phyloP scores from a whole-genome alignment of 768 basidiomycete species.

The Mycena rebaudengoi region DNA sequence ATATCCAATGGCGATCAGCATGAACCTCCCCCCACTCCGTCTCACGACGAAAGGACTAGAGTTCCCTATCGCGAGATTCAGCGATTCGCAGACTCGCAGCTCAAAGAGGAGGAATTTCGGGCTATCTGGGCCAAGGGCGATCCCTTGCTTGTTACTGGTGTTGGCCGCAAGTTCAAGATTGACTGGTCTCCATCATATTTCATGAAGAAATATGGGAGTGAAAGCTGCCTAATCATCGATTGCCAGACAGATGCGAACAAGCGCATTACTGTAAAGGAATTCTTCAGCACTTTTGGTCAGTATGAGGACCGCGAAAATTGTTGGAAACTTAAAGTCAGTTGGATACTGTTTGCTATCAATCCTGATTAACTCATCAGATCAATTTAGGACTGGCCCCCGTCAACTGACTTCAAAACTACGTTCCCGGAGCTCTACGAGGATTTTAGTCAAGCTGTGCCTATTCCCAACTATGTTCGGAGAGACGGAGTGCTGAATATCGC shows the following conservation, averaged over 20 bases:
- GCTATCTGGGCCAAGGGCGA: constrained; percentile 77
- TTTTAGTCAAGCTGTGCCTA: constrained; percentile 83
- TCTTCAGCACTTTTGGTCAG: constrained; percentile 82
- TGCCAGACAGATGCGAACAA: constrained; percentile 79
- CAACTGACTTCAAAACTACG: constrained; percentile 81
- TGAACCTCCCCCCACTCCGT: background rate
- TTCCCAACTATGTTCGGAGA: constrained; percentile 89
- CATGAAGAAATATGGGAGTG: constrained; percentile 67
- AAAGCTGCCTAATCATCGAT: constrained; percentile 78
- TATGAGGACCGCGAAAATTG: constrained; percentile 64
- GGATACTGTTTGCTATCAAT: background rate
- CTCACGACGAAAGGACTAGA: constrained; percentile 29
- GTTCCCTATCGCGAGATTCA: constrained; percentile 58
- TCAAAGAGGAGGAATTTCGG: constrained; percentile 70
- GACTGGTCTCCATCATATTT: constrained; percentile 90
- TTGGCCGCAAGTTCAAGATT: constrained; percentile 68
- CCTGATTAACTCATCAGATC: background rate
- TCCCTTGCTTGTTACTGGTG: constrained; percentile 79
- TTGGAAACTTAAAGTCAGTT: constrained; percentile 79
- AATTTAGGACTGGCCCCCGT: constrained; percentile 89
- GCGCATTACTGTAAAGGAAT: constrained; percentile 73
- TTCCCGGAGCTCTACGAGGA: constrained; percentile 91
- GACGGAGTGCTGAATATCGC: constrained; percentile 91
- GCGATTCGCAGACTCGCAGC: constrained; percentile 54
- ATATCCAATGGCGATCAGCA: constrained; percentile 1